Evolutionary conservation across 352 stramenopile species (phyloP), one percentile per base, ranked within the genome.

Genomic region (Phytophthora tubulina): DNA sequence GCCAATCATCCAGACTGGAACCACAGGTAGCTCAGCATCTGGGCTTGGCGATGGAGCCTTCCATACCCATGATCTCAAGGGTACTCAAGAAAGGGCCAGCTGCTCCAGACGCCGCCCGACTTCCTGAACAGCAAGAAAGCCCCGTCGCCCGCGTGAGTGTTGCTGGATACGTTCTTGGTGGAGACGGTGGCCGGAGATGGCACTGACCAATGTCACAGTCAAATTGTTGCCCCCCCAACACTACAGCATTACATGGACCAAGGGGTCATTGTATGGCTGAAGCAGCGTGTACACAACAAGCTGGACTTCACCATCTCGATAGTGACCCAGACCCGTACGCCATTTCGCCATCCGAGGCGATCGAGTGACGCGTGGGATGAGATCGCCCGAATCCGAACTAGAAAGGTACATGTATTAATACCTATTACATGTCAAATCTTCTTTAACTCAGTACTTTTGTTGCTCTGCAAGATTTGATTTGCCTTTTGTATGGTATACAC

Each of bases 401-500:
- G 21, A 27, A 27, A 27, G 21, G 21, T 27, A 27, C 21, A 27
- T 27, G 21, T 27, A 27, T 27, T 27, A 27, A 27, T 27, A 27
- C 21, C 21, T 27, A 27, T 27, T 27, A 27, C 21, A 27, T 27
- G 21, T 27, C 21, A 27, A 27, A 27, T 27, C 21, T 27, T 27
- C 21, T 27, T 27, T 54, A 64, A 64, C 21, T 55, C 44, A 55
- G 17, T 56, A 55, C 3, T 31, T 56, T 56, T 60, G 1, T 6
- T 31, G 6, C 50, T 60, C 39, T 50, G 38, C 41, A 14, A 38
- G 8, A 36, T 53, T 67, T 60, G 6, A 57, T 54, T 45, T 59
- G n/a, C n/a, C 51, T 60, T 61, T 30, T 39, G 53, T 21, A 52
- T 60, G 21, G 14, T 52, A 62, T 51, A 32, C 14, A 41, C 39